A percentile compares a stretch with the other conserved stretches of the same genome.
Evolutionary conservation across 2,329 filamentous ascomycete species (phyloP).

Genomic region (Fusarium hostae): DNA sequence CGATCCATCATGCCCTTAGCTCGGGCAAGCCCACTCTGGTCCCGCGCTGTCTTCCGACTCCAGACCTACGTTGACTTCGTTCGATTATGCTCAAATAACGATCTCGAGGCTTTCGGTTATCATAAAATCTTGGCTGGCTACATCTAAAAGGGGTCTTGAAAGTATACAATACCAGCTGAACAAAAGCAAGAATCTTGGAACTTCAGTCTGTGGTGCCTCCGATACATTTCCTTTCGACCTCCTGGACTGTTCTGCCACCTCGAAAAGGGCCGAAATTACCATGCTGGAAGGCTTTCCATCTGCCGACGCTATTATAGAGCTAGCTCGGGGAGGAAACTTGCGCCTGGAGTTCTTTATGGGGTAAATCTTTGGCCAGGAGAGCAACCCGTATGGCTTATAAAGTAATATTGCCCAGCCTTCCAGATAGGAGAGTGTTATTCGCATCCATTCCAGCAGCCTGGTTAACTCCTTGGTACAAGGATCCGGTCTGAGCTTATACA

Average conservation of each 20-base stretch:
- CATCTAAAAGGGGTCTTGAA: not conserved
- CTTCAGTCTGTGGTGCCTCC: too few species aligned
- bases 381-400: not conserved
- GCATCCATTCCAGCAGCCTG: not conserved
- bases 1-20: too few species aligned
- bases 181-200: too few species aligned
- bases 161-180: not conserved
- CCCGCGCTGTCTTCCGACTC: too few species aligned
- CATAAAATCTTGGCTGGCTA: not conserved
- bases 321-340: not conserved
- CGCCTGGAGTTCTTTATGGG: not conserved
- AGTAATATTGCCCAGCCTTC: not conserved
- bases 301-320: not conserved
- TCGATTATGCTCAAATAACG: not conserved
- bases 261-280: not conserved
- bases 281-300: not conserved
- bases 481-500: rapidly evolving
- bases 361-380: rapidly evolving
- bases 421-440: not conserved
- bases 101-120: not conserved
- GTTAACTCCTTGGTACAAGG: not conserved
- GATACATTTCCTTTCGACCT: not conserved
- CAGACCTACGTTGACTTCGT: not conserved
- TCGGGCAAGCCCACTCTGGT: too few species aligned
- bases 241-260: not conserved